Base-by-base conservation (phyloP, 208 protist species). In the Trypanosoma avium region DNA sequence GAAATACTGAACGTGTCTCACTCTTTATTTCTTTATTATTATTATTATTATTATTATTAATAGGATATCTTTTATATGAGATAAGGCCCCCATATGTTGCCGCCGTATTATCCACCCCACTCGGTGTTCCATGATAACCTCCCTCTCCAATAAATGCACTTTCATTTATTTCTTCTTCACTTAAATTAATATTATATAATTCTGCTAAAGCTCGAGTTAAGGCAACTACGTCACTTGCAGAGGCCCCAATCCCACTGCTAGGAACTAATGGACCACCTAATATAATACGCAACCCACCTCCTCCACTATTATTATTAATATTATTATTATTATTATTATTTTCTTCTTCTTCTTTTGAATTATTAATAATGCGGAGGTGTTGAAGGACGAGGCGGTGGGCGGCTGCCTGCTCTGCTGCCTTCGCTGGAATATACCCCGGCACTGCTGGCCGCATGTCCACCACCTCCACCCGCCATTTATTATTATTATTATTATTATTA, bases 81-180 rank as follows among this genome's bases (percentile, higher is more conserved):
- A 97, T 79, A 33, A 97, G 68, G 4, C 92, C 92, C n/a, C 92
- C 92, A 73, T 80, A 96, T 9, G 87, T 92, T 24, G 86, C 81
- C 5, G 86, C 86, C 0, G 89, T 92, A 74, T 95, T 97, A 70
- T 97, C 92, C 13, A 94, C 86, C 26, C 92, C 92, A 36, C 81
- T 91, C 8, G 92, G 92, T 13, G 83, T 94, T 26, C 92, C 92
- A 70, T 97, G 92, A 70, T 93, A 97, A 33, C 81, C 85, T 21
- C 83, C 72, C 72, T 93, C 83, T 0, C 88, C 88, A 21, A 86
- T 68, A 63, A 80, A 90, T 0, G 82, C 87, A 45, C 74, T 83
- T 27, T 73, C 21, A 63, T 92, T 93, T 54, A 93, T 73, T 43
- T 81, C 61, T 1, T 90, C 73, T 21, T 89, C 79, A 13, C 45